A percentile compares a stretch with the other conserved stretches of the same genome.
Evolutionary conservation across 1,284 basidiomycete species (phyloP).

Genomic region (Sporisorium scitamineum): DNA sequence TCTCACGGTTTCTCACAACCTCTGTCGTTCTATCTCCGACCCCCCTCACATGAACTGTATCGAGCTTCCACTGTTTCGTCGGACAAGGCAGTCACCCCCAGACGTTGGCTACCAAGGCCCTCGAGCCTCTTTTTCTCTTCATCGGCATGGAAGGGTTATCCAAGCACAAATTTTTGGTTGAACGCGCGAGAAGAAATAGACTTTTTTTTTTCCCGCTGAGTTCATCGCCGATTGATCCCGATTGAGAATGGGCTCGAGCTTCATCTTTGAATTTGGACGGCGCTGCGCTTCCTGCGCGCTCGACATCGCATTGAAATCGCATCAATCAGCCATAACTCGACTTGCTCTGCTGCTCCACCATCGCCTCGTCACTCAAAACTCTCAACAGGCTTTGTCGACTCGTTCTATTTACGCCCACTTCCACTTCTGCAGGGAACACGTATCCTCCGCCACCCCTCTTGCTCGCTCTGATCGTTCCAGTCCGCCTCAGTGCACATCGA

Average conservation of each 20-base stretch:
- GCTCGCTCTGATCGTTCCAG: not conserved
- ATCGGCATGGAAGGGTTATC: not conserved
- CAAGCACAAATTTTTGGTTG: constrained; percentile 30
- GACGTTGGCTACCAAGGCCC: not conserved
- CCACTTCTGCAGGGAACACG: not conserved
- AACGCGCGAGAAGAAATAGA: constrained; percentile 21
- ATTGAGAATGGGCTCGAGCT: constrained; percentile 6
- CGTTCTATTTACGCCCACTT: not conserved
- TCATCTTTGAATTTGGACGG: constrained; percentile 4
- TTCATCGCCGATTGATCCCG: constrained; percentile 11
- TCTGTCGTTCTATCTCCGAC: not conserved
- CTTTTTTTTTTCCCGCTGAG: constrained; percentile 8
- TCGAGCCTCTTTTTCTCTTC: not conserved
- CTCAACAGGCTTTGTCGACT: constrained; percentile 2
- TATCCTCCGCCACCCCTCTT: not conserved
- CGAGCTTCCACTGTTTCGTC: too few species aligned
- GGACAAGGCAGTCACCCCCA: too few species aligned
- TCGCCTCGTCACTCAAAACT: not conserved
- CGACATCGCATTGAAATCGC: constrained; percentile 10
- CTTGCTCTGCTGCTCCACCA: not conserved
- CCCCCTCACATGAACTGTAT: too few species aligned
- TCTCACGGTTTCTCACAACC: not conserved
- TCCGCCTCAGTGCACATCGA: too few species aligned
- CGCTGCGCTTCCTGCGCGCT: constrained; percentile 11
- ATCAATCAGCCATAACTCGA: constrained; percentile 2